A percentile compares a stretch with the other conserved stretches of the same genome.
Conservation (phyloP, 2,329 filamentous ascomycete genomes). For the Nemania sp. region DNA sequence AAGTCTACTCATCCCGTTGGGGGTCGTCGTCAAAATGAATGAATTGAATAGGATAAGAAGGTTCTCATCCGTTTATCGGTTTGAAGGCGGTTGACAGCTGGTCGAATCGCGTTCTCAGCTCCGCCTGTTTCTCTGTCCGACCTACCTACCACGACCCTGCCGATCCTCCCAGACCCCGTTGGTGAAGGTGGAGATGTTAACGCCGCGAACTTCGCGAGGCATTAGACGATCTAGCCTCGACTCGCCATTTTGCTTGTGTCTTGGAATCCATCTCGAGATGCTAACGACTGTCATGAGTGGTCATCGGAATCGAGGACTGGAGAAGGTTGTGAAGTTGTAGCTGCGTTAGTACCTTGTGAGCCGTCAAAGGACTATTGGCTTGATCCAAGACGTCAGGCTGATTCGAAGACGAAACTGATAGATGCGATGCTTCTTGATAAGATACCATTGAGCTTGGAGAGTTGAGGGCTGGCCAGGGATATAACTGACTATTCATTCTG, state of each 20-base stretch:
- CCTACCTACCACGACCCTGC: not conserved
- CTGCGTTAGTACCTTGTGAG: too few relatives aligned
- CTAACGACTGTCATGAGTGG: too few relatives aligned
- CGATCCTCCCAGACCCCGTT: slow-evolving; percentile 12
- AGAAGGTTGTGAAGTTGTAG: too few relatives aligned
- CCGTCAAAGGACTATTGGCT: too few relatives aligned
- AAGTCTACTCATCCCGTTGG: not conserved
- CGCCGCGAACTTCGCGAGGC: not conserved
- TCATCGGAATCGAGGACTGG: too few relatives aligned
- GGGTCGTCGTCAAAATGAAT: not conserved
- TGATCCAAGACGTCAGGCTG: too few relatives aligned
- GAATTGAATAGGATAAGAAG: slow-evolving; percentile 13
- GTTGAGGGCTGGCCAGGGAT: too few relatives aligned
- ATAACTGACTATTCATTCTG: not conserved
- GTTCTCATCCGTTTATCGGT: not conserved
- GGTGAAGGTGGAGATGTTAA: slow-evolving; percentile 12
- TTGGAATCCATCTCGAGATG: too few relatives aligned
- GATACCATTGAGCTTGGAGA: not conserved
- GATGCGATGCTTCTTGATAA: not conserved
- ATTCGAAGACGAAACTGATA: not conserved
- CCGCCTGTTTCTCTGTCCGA: not conserved
- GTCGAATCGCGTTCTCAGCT: slow-evolving; percentile 11
- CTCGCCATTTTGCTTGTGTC: too few relatives aligned
- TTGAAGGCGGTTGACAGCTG: not conserved
- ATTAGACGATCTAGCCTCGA: not conserved